Percentiles rank a stretch among this genome's conserved stretches.
phyloP scores from a whole-genome alignment of 2,329 filamentous ascomycete genomes.

The Neonectria hederae region DNA sequence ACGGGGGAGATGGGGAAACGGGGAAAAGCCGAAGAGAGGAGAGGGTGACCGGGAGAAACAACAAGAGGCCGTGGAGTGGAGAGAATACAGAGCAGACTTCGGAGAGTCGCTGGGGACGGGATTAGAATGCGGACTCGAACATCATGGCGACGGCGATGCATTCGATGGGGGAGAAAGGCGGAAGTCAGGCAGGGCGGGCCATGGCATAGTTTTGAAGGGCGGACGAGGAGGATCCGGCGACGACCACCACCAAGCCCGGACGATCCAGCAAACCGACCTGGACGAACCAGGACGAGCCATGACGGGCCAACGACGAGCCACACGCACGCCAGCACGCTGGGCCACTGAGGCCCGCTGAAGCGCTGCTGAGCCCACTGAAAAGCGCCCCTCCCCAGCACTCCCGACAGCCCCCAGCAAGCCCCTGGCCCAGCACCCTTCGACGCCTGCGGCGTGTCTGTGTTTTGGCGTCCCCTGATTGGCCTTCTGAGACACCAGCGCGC shows the following conservation, averaged over 20 bases:
- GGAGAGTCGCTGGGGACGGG: constrained; percentile 60
- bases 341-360: constrained; percentile 24
- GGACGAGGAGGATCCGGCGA: constrained; percentile 17
- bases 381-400: constrained; percentile 26
- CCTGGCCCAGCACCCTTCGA: constrained; percentile 33
- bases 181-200: constrained; percentile 43
- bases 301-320: constrained; percentile 20
- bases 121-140: constrained; percentile 63
- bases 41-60: constrained; percentile 39
- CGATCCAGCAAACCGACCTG: constrained; percentile 20
- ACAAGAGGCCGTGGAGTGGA: constrained; percentile 51
- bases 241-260: constrained; percentile 17
- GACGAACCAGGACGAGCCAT: constrained; percentile 32
- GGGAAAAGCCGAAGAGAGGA: constrained; percentile 30
- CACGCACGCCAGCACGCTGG: constrained; percentile 24
- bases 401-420: constrained; percentile 21
- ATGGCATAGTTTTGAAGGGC: constrained; percentile 50
- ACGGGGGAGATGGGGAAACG: constrained; percentile 20
- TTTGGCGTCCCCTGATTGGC: constrained; percentile 39
- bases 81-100: constrained; percentile 62
- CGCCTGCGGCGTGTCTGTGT: constrained; percentile 37
- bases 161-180: constrained; percentile 58
- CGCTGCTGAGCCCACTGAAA: constrained; percentile 22
- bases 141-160: constrained; percentile 60
- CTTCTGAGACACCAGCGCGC: constrained; percentile 30